Evolutionary conservation across 805 yeast species (phyloP).

Genomic region (Candida nanaspora): DNA sequence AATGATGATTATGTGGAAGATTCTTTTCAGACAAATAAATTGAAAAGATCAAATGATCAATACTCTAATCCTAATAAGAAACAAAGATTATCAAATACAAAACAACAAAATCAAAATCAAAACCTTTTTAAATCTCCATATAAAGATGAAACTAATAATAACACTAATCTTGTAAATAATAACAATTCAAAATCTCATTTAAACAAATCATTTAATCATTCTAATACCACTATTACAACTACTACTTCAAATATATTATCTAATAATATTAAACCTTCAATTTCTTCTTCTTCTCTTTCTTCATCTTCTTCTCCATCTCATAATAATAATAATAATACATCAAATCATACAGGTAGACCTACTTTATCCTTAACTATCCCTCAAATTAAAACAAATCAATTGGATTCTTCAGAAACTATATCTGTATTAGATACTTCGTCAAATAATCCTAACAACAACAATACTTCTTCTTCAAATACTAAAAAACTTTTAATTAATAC

Average conservation of each 20-base stretch:
- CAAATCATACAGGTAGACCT: slow-evolving; percentile 34
- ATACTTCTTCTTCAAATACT: not conserved
- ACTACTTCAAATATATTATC: too few relatives aligned
- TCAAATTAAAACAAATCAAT: slow-evolving; percentile 14
- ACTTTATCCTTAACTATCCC: slow-evolving; percentile 64
- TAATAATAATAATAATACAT: slow-evolving; percentile 14
- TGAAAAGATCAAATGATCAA: too few relatives aligned
- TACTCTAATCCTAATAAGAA: too few relatives aligned
- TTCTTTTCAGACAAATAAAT: too few relatives aligned
- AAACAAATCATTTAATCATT: not conserved
- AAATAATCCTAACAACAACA: slow-evolving; percentile 3
- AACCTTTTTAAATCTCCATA: slow-evolving; percentile 1
- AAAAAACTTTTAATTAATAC: slow-evolving; percentile 7
- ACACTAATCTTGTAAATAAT: not conserved
- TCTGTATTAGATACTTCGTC: slow-evolving; percentile 31
- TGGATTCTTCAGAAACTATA: slow-evolving; percentile 35
- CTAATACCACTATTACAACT: slow-evolving; percentile 42
- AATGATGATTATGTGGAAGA: too few relatives aligned
- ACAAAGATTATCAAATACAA: not conserved
- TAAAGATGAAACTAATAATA: not conserved
- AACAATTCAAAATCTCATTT: not conserved
- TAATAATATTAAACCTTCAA: too few relatives aligned
- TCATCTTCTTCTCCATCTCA: too few relatives aligned
- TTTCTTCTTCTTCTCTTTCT: too few relatives aligned
- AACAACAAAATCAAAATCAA: not conserved